phyloP scores from a whole-genome alignment of 1,139 yeast genomes.

The Meyerozyma guilliermondii region DNA sequence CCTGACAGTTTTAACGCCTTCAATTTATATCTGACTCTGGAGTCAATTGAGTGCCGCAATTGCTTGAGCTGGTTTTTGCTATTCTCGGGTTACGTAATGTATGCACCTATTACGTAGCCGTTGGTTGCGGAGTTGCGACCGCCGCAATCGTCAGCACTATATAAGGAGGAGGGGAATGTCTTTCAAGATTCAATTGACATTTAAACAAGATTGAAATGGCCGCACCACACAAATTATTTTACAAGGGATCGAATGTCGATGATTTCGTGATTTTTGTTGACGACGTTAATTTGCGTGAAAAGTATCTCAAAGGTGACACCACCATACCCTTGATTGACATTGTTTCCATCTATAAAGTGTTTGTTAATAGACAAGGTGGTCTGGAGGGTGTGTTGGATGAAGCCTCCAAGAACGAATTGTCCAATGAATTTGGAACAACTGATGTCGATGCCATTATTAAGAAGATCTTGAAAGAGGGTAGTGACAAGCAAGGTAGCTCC shows the following conservation, averaged over 20 bases:
- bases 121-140: slow-evolving; percentile 2
- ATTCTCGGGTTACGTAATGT: not conserved
- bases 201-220: not conserved
- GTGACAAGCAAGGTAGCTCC: slow-evolving; percentile 28
- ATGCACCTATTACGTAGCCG: slow-evolving; percentile 1
- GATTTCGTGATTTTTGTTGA: slow-evolving; percentile 68
- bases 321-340: slow-evolving; percentile 60
- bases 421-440: slow-evolving; percentile 59
- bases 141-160: not conserved
- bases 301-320: slow-evolving; percentile 47
- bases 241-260: slow-evolving; percentile 50
- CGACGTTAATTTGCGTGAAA: slow-evolving; percentile 42
- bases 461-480: slow-evolving; percentile 53
- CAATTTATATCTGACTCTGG: too few species aligned
- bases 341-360: slow-evolving; percentile 62
- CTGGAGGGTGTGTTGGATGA: slow-evolving; percentile 66
- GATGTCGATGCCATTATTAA: slow-evolving; percentile 47
- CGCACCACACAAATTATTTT: slow-evolving; percentile 42
- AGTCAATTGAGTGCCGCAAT: too few species aligned
- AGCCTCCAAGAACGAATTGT: slow-evolving; percentile 64
- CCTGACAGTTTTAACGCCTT: not conserved
- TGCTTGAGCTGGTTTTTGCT: too few species aligned
- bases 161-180: not conserved
- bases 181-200: not conserved
- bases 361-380: slow-evolving; percentile 59